Evolutionary conservation across 2,329 filamentous ascomycete genomes (phyloP).

Genomic region (Epicoccum sorghinum): DNA sequence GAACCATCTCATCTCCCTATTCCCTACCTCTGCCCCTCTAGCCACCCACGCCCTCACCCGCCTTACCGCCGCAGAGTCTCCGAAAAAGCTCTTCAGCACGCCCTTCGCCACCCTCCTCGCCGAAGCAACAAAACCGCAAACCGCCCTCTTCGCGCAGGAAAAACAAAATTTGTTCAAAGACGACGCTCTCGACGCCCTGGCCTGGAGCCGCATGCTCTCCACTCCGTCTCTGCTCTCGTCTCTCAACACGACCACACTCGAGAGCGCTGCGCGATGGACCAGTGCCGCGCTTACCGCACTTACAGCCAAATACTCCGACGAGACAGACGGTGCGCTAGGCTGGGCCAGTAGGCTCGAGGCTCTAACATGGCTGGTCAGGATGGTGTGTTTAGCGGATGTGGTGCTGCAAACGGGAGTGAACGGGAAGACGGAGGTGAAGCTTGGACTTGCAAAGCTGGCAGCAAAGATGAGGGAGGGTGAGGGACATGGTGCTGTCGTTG

Average conservation of each 20-base stretch:
- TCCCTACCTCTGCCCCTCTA: constrained; percentile 41
- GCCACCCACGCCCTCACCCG: constrained; percentile 47
- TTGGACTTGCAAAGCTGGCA: not conserved
- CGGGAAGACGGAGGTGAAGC: constrained; percentile 16
- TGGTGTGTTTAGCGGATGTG: constrained; percentile 52
- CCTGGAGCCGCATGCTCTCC: constrained; percentile 67
- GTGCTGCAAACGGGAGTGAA: constrained; percentile 38
- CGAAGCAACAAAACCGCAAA: constrained; percentile 56
- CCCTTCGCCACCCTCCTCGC: constrained; percentile 32
- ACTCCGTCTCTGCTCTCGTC: not conserved
- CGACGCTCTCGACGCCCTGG: constrained; percentile 71
- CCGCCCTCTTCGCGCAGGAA: constrained; percentile 81
- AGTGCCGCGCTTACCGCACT: constrained; percentile 55
- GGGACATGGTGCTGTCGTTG: not conserved
- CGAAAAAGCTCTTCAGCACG: not conserved
- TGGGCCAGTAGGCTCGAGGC: constrained; percentile 73
- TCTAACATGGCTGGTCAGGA: constrained; percentile 64
- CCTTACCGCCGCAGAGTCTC: constrained; percentile 23
- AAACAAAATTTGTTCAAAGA: constrained; percentile 96
- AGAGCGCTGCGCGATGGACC: constrained; percentile 55
- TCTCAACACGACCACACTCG: too few species aligned
- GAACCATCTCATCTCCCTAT: constrained; percentile 42
- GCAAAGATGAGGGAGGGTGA: not conserved
- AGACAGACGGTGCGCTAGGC: constrained; percentile 70
- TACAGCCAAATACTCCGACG: constrained; percentile 34